These are phyloP conservation scores for Ceriops tagal DNA, from an alignment of 345 rosid species.

Conservation along the genomic window DNA sequence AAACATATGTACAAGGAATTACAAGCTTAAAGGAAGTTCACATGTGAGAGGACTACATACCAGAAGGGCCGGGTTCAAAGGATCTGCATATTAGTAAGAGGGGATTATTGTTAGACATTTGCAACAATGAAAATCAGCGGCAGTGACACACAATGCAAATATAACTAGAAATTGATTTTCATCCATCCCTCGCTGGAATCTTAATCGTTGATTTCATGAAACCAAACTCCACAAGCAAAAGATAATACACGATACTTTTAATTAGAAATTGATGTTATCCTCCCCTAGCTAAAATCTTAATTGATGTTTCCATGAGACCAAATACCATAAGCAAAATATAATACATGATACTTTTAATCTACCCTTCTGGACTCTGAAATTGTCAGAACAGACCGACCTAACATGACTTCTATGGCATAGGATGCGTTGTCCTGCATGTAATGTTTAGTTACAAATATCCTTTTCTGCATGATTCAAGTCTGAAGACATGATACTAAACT, in stretches of 20 bases:
- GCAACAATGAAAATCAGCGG: not conserved
- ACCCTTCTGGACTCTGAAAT: no score
- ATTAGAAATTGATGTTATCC: not conserved
- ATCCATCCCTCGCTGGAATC: not conserved
- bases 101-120: not conserved
- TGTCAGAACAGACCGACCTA: no score
- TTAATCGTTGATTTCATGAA: not conserved
- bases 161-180: not conserved
- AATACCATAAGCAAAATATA: not conserved
- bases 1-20: not conserved
- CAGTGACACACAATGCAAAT: not conserved
- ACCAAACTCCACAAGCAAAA: no score
- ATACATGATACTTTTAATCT: no score
- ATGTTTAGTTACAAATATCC: no score
- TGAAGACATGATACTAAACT: no score
- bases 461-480: no score
- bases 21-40: not conserved
- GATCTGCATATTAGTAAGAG: conserved; percentile 51
- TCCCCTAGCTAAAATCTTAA: not conserved
- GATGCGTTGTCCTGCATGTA: no score
- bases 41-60: conserved; percentile 33
- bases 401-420: no score
- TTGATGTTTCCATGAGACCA: not conserved
- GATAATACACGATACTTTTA: no score
- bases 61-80: conserved; percentile 64